Evolutionary conservation across 2,329 filamentous ascomycete genomes (phyloP).

Genomic region (Dryadomyces sulphureus): DNA sequence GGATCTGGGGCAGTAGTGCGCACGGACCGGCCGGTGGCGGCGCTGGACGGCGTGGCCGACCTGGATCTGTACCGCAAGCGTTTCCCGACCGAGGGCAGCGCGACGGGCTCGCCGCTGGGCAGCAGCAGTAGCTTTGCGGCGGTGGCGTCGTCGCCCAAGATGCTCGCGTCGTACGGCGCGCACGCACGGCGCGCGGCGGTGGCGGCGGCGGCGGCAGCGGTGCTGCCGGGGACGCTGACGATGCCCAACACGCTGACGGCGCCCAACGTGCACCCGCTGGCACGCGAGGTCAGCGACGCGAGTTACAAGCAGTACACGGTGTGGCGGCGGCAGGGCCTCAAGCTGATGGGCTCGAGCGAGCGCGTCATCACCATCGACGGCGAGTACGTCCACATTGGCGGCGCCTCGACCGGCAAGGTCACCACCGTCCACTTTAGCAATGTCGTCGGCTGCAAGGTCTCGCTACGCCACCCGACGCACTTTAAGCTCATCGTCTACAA

Average conservation of each 20-base stretch:
- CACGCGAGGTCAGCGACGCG: conserved; percentile 34
- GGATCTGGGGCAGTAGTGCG: conserved; percentile 61
- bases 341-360: conserved; percentile 62
- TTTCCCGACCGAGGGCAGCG: conserved; percentile 49
- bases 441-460: conserved; percentile 70
- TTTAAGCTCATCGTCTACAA: conserved; percentile 61
- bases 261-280: background rate
- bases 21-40: conserved; percentile 63
- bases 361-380: conserved; percentile 67
- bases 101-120: conserved; percentile 41
- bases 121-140: background rate
- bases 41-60: conserved; percentile 59
- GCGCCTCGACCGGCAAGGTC: conserved; percentile 53
- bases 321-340: conserved; percentile 70
- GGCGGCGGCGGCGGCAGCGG: conserved; percentile 24
- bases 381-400: conserved; percentile 71
- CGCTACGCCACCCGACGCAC: conserved; percentile 63
- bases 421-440: conserved; percentile 73
- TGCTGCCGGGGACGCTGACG: conserved; percentile 15
- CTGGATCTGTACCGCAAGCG: conserved; percentile 62
- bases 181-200: conserved; percentile 28
- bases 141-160: conserved; percentile 42
- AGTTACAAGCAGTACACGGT: conserved; percentile 67
- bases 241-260: background rate
- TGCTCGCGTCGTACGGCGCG: conserved; percentile 19